Evolutionary conservation across 768 basidiomycete genomes (phyloP).

Genomic region (Trichaptum fuscoviolaceum): DNA sequence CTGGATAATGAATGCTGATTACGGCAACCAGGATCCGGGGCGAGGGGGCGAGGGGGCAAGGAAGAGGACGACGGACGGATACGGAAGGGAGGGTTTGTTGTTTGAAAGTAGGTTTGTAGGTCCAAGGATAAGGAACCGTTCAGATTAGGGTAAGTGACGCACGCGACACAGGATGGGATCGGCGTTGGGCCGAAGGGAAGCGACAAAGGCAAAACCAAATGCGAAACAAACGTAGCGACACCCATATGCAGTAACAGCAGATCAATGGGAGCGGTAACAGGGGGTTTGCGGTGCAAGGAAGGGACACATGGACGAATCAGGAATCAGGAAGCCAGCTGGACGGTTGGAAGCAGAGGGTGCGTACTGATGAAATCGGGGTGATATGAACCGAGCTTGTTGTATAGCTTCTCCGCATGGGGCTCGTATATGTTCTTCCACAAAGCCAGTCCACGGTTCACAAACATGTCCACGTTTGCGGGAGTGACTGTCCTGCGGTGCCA

Average conservation of each 20-base stretch:
- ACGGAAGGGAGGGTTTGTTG: slow-evolving; percentile 7
- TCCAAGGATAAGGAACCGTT: slow-evolving; percentile 1
- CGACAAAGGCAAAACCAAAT: slow-evolving; percentile 1
- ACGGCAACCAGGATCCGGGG: slow-evolving; percentile 7
- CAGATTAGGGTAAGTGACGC: slow-evolving; percentile 20
- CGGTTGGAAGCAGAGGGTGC: slow-evolving; percentile 28
- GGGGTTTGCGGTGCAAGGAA: slow-evolving; percentile 2
- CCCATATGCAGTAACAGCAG: slow-evolving; percentile 23
- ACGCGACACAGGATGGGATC: slow-evolving; percentile 17
- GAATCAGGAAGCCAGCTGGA: slow-evolving; percentile 14
- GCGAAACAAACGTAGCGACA: background rate
- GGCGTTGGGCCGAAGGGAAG: background rate
- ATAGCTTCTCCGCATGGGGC: slow-evolving; percentile 85
- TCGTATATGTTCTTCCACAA: slow-evolving; percentile 87
- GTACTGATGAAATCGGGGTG: slow-evolving; percentile 93
- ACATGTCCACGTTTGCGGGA: slow-evolving; percentile 62
- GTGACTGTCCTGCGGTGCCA: slow-evolving; percentile 46
- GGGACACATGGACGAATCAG: background rate
- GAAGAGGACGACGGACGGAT: slow-evolving; percentile 8
- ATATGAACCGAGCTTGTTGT: slow-evolving; percentile 79
- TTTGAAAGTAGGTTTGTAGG: slow-evolving; percentile 1
- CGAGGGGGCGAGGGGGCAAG: slow-evolving; percentile 6
- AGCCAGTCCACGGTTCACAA: slow-evolving; percentile 57
- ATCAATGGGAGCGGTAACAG: background rate
- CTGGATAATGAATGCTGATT: slow-evolving; percentile 79